phyloP scores from a whole-genome alignment of 2,329 filamentous ascomycete species.

The Penicillium sp. region DNA sequence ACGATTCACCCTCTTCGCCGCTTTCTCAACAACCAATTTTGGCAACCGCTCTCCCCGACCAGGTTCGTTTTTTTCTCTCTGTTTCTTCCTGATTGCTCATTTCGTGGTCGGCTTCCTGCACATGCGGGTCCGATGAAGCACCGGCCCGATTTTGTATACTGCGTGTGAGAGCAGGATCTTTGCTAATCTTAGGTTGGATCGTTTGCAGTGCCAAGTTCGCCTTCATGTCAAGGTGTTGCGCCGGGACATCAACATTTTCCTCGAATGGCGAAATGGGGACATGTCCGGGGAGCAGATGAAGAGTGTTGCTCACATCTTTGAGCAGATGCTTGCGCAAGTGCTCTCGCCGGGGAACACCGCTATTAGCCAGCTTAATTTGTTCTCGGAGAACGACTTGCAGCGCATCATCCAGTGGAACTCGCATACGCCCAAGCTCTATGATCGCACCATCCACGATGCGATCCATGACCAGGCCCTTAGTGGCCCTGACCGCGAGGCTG shows the following conservation, averaged over 20 bases:
- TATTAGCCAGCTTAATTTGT: conserved; percentile 54
- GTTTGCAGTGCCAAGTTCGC: conserved; percentile 37
- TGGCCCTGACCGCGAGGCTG: conserved; percentile 35
- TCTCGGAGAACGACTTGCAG: conserved; percentile 58
- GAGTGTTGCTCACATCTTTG: conserved; percentile 57
- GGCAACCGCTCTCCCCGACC: conserved; percentile 34
- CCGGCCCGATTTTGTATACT: not conserved
- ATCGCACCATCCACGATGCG: conserved; percentile 43
- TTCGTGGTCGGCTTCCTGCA: not conserved
- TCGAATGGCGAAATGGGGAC: conserved; percentile 43
- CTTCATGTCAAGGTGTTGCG: conserved; percentile 40
- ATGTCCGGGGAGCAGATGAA: conserved; percentile 41
- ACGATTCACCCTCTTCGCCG: conserved; percentile 15
- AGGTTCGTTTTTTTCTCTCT: conserved; percentile 28
- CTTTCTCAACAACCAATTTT: conserved; percentile 26
- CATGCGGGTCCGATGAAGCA: not conserved
- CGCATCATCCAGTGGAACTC: conserved; percentile 59
- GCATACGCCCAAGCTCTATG: conserved; percentile 42
- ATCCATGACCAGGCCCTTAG: conserved; percentile 42
- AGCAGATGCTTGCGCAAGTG: conserved; percentile 53
- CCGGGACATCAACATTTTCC: conserved; percentile 38
- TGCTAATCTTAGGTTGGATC: conserved; percentile 2
- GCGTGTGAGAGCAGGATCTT: not conserved
- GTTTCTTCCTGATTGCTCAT: not conserved
- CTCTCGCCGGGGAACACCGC: conserved; percentile 46